Base-by-base conservation (phyloP, 805 yeast genomes). In the Kregervanrija fluxuum region DNA sequence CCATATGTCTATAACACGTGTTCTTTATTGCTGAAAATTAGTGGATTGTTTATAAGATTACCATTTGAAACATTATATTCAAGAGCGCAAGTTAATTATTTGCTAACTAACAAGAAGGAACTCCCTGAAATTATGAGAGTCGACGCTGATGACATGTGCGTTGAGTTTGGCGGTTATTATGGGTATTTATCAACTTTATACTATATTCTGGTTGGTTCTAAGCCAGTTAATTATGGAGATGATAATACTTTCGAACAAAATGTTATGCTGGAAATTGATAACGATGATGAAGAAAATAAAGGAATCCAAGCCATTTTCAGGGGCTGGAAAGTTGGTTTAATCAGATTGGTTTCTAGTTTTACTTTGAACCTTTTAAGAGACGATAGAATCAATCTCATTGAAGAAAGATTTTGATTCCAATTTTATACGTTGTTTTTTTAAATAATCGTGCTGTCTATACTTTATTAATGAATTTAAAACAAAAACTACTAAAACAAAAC, bases 281-380 rank as follows among this genome's bases (percentile, higher is more conserved):
- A 61, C 35, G 64, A 64, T 35, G 70, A 60, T 30, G 65, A 75
- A 34, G 61, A 70, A 8, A 68, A 72, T 33, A 62, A 70, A 40
- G 74, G 80, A 1, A 50, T 71, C 51, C 73, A 74, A 36, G 75
- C 71, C 1, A 61, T 82, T 22, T 90, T 86, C 72, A 75, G 91
- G 53, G 99, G 98, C 33, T 91, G 98, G 98, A 77, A 87, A 60
- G 80, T 88, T 36, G 95, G 95, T 30, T 70, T 85, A 10, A 62
- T 88, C 46, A 87, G 91, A 48, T 75, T 86, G 3, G 62, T 85
- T 40, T 93, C 95, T 10, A 81, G 82, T 42, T 91, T 95, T 84
- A 90, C 95, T 2, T 72, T 85, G 52, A 73, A 76, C 43, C 65
- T 84, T 42, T 57, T 83, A 51, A 73, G 76, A 46, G 76, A 78